Base-by-base conservation (phyloP, 2,329 filamentous ascomycete genomes). In the Tolypocladium nubicola region DNA sequence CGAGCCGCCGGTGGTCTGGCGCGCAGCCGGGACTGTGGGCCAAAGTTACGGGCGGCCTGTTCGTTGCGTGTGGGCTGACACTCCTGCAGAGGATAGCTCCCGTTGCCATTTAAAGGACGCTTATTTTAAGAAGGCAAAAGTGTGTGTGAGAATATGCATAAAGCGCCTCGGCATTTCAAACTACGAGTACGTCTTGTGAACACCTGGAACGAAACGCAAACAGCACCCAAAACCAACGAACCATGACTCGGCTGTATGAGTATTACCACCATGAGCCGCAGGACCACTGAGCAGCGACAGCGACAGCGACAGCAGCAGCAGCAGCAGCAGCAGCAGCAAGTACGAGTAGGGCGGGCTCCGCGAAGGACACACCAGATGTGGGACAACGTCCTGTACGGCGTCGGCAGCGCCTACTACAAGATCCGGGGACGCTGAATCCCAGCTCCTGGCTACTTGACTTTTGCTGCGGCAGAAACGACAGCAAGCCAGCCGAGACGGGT, bases 361-460 rank as follows among this genome's bases (percentile, higher is more conserved):
- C 65, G 65, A 55, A 68, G 64, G 60, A 71, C 70, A n/a, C 66
- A 70, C 59, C 65, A 72, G 57, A 53, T 70, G 26, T 75, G 73
- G 73, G 73, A 75, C 26, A 64, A 66, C 11, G 66, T 76, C n/a
- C 66, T 74, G 41, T 70, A 73, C 56, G 66, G 68, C 43, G 63
- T 75, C 47, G 73, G 72, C 50, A 71, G 66, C 57, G 63, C 66
- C 52, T 74, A 73, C 62, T 73, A 68, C 65, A 74, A 70, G 56
- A 60, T 69, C 52, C 62, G 63, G 56, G 66, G 65, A 35, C 62
- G 61, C n/a, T 67, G 61, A 66, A 43, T 43, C 43, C 23, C 23
- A 26, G 23, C 23, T 26, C 23, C 23, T 26, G 23, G 23, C 23
- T 26, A 26, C 23, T 26, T 26, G 23, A 26, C 23, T 26, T 26